Percentiles rank a stretch among this genome's conserved stretches.
phyloP scores from a whole-genome alignment of 1,284 basidiomycete species.

The Ustilago curta region DNA sequence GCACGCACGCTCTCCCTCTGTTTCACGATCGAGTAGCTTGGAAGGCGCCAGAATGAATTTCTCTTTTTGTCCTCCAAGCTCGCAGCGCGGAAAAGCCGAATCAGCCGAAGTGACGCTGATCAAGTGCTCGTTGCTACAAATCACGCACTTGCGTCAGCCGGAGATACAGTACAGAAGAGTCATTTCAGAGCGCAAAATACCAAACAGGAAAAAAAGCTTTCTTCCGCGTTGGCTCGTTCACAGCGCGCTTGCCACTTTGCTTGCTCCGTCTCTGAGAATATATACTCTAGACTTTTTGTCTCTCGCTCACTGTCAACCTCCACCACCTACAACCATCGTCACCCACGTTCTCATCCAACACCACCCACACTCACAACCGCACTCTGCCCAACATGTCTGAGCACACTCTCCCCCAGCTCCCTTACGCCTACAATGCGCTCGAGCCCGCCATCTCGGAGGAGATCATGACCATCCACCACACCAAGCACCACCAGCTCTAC shows the following conservation, averaged over 20 bases:
- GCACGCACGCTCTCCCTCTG: background rate
- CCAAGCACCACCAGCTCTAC: constrained; percentile 83
- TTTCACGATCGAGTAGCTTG: constrained; percentile 23
- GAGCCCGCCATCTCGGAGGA: constrained; percentile 84
- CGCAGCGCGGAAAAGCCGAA: constrained; percentile 9
- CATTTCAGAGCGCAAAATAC: no score
- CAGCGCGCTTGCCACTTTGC: background rate
- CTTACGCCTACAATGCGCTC: constrained; percentile 89
- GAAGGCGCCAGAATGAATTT: constrained; percentile 33
- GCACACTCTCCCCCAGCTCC: constrained; percentile 85
- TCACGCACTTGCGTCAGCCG: constrained; percentile 10
- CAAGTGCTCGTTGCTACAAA: background rate
- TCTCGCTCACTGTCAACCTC: background rate
- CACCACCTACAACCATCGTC: constrained; percentile 1
- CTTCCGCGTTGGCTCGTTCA: constrained; percentile 17
- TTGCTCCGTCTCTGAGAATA: no score
- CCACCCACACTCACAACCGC: background rate
- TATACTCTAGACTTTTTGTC: constrained; percentile 22
- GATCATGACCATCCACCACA: constrained; percentile 81
- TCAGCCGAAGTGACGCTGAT: constrained; percentile 3
- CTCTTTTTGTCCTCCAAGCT: constrained; percentile 1
- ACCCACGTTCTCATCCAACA: background rate
- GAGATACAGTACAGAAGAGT: background rate
- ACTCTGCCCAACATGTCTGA: constrained; percentile 42
- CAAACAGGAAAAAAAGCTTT: constrained; percentile 8